Evolutionary conservation across 2,329 filamentous ascomycete genomes (phyloP).

Genomic region (Arthrobotrys musiformis): DNA sequence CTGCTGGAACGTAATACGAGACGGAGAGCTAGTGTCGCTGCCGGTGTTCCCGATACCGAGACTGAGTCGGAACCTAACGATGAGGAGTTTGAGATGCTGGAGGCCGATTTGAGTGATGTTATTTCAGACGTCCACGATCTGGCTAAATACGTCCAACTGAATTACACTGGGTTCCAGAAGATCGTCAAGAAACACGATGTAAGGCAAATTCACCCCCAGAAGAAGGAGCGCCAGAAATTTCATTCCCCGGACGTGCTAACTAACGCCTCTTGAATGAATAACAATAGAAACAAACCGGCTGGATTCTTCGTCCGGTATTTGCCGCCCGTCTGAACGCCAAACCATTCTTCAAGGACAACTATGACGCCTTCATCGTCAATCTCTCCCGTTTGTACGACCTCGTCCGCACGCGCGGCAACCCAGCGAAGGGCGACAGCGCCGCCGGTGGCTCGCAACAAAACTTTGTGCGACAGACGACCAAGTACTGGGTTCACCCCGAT

Average conservation of each 20-base stretch:
- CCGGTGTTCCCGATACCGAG: slow-evolving; percentile 58
- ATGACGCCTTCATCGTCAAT: slow-evolving; percentile 93
- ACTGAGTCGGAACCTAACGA: slow-evolving; percentile 71
- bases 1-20: slow-evolving; percentile 72
- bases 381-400: slow-evolving; percentile 95
- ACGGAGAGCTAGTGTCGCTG: slow-evolving; percentile 61
- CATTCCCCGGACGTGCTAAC: not conserved
- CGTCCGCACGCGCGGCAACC: slow-evolving; percentile 90
- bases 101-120: slow-evolving; percentile 95
- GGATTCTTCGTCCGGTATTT: slow-evolving; percentile 95
- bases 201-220: slow-evolving; percentile 57
- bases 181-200: slow-evolving; percentile 99
- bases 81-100: slow-evolving; percentile 91
- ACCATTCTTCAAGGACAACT: slow-evolving; percentile 99
- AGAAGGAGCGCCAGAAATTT: not conserved
- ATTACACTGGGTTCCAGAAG: slow-evolving; percentile 99
- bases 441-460: slow-evolving; percentile 93
- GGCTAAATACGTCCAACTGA: slow-evolving; percentile 96
- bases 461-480: slow-evolving; percentile 96
- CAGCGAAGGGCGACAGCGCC: slow-evolving; percentile 87
- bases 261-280: not conserved
- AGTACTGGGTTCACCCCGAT: slow-evolving; percentile 99
- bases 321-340: slow-evolving; percentile 92
- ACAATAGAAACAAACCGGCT: slow-evolving; percentile 85
- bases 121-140: slow-evolving; percentile 98